phyloP scores from a whole-genome alignment of 441 rosid species.

The Kokia cookei region DNA sequence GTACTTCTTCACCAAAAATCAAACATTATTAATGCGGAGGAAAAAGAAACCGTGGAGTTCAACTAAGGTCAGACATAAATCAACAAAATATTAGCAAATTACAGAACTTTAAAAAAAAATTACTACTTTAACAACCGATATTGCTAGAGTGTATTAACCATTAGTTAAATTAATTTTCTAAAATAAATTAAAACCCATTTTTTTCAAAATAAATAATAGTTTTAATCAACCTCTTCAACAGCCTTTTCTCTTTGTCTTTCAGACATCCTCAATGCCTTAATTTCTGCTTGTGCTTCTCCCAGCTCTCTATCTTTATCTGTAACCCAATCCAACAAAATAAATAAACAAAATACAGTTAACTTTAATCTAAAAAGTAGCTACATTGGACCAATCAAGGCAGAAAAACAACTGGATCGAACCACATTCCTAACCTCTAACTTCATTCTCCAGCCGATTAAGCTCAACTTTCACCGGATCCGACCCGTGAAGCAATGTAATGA shows the following conservation, averaged over 20 bases:
- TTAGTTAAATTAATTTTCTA: neutral
- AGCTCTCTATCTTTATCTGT: conserved; percentile 93
- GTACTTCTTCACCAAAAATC: neutral
- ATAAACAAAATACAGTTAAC: neutral
- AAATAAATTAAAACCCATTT: neutral
- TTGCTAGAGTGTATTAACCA: neutral
- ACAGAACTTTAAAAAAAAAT: neutral
- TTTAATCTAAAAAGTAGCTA: neutral
- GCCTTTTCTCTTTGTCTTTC: conserved; percentile 93
- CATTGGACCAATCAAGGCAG: conserved; percentile 22
- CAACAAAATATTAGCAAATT: neutral
- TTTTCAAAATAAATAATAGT: neutral
- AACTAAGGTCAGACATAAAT: neutral
- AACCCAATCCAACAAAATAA: neutral
- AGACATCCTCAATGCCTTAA: conserved; percentile 77
- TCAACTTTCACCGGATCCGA: conserved; percentile 99
- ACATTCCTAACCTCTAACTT: conserved; percentile 80
- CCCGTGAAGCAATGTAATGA: conserved; percentile 83
- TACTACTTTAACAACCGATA: neutral
- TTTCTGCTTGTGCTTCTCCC: conserved; percentile 88
- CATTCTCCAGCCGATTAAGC: conserved; percentile 97
- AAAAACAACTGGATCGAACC: conserved; percentile 52
- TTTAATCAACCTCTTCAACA: conserved; percentile 70
- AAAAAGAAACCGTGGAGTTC: neutral
- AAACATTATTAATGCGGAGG: neutral